Conservation (phyloP, 2,329 filamentous ascomycete species). For the Fusarium brevicatenulatum region DNA sequence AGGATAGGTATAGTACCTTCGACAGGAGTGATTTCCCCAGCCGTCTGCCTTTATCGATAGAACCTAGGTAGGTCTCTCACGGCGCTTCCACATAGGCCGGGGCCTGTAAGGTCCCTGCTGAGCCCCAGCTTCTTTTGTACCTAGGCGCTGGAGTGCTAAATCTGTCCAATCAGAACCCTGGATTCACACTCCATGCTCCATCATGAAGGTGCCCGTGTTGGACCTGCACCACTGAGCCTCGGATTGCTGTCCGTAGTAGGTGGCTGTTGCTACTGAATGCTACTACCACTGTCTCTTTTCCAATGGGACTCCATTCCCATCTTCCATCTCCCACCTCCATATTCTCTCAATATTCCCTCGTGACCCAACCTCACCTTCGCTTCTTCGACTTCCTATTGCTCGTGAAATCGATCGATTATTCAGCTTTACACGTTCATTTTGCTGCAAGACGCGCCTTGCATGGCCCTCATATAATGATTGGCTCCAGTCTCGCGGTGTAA, state of each 20-base stretch:
- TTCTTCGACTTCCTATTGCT: not conserved
- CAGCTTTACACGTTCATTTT: slow-evolving; percentile 23
- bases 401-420: not conserved
- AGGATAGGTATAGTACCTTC: not conserved
- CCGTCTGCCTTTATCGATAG: not conserved
- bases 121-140: slow-evolving; percentile 19
- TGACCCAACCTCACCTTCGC: slow-evolving; percentile 20
- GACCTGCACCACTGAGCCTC: slow-evolving; percentile 33
- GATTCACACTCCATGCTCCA: slow-evolving; percentile 33
- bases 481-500: slow-evolving; percentile 37
- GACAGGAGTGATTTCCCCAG: not conserved
- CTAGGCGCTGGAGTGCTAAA: slow-evolving; percentile 21
- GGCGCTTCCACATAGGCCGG: slow-evolving; percentile 20
- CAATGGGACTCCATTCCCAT: slow-evolving; percentile 33
- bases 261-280: slow-evolving; percentile 23
- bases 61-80: not conserved
- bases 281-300: slow-evolving; percentile 32
- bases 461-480: slow-evolving; percentile 48
- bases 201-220: slow-evolving; percentile 17
- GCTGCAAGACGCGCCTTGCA: slow-evolving; percentile 42
- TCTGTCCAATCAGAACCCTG: slow-evolving; percentile 21
- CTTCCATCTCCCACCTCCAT: slow-evolving; percentile 31
- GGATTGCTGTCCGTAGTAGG: slow-evolving; percentile 31
- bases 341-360: slow-evolving; percentile 8
- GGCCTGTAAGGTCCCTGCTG: slow-evolving; percentile 16